Evolutionary conservation across 345 rosid species (phyloP), one percentile per base, ranked within the genome.

Genomic region (Eucalyptus lansdowneana): DNA sequence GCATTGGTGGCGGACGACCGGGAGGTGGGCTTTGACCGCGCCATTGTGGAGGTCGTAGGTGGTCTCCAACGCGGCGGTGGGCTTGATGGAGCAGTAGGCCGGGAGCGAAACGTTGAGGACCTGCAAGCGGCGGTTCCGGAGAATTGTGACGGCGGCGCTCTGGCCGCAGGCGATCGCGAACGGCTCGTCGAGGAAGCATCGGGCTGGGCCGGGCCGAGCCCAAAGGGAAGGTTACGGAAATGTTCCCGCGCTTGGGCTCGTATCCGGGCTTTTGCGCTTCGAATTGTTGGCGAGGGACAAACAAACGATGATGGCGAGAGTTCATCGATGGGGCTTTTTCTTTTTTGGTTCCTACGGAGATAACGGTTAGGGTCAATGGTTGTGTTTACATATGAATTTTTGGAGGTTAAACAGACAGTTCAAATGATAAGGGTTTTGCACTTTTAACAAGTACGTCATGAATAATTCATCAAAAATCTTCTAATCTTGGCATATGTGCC

Each of bases 281-380:
- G 40, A 67, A 31, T 15, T 15, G 80, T 15, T 1, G 80, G 40
- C 40, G 80, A 67, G 40, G 34, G 34, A 67, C 80, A 16, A 67
- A 67, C 22, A 67, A 31, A 67, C 19, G 11, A 67, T 31, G 80
- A 31, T 67, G 22, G 40, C 9, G 0, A 17, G 80, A 67, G 17
- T 67, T 31, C 8, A 31, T n/a, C 6, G 6, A 15, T n/a, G 6
- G 34, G 17, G 37, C 6, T 7, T 17, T 51, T 51, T 16, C 0
- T 51, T 16, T 14, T 3, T 3, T 12, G 29, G 67, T 11, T 11
- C 67, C 67, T 11, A 27, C 14, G 76, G 37, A n/a, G 76, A n/a
- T 14, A 6, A n/a, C 31, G 76, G 34, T 25, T 27, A 0, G 22
- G 0, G 31, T 27, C 14, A 11, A 5, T 1, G n/a, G 14, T 60